These are phyloP conservation scores for Ganoderma boninense DNA, from an alignment of 1,284 basidiomycete species.

Conservation along the genomic window DNA sequence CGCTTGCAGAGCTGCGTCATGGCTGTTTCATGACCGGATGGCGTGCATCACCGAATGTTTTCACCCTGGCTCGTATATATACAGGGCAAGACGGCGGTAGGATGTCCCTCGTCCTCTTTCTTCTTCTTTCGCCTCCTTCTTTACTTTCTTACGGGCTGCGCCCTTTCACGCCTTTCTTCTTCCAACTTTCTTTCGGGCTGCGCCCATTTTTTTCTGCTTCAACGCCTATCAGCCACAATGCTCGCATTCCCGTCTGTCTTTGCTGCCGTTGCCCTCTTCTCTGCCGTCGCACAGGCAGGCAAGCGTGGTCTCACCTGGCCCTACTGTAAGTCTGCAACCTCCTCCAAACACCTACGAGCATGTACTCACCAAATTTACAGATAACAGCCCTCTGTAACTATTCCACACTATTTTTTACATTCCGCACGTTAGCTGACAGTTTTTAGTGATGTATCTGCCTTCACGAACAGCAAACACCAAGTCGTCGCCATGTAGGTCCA, in stretches of 20 bases:
- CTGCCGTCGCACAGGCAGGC: slow-evolving; percentile 4
- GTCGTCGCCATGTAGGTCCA: slow-evolving; percentile 7
- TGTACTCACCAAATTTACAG: background rate
- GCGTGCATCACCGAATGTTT: background rate
- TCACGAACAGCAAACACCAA: background rate
- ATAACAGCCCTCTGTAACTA: background rate
- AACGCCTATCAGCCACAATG: background rate
- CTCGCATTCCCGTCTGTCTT: background rate
- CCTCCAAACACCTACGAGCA: background rate
- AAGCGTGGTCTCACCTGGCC: slow-evolving; percentile 9
- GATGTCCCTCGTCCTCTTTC: background rate
- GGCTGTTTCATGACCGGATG: background rate
- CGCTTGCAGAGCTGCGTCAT: background rate
- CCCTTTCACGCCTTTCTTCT: background rate
- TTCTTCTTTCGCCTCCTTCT: background rate
- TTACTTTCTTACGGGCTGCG: background rate
- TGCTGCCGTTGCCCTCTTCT: slow-evolving; percentile 3
- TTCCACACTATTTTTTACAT: background rate
- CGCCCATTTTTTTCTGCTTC: slow-evolving; percentile 1
- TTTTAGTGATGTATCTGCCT: background rate
- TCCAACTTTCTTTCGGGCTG: background rate
- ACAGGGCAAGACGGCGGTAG: background rate
- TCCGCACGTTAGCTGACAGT: background rate
- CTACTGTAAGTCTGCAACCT: background rate
- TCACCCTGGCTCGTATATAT: background rate